Evolutionary conservation across 495 filamentous ascomycete genomes (phyloP), one percentile per base, ranked within the genome.

Genomic region (Aspergillus baeticus): DNA sequence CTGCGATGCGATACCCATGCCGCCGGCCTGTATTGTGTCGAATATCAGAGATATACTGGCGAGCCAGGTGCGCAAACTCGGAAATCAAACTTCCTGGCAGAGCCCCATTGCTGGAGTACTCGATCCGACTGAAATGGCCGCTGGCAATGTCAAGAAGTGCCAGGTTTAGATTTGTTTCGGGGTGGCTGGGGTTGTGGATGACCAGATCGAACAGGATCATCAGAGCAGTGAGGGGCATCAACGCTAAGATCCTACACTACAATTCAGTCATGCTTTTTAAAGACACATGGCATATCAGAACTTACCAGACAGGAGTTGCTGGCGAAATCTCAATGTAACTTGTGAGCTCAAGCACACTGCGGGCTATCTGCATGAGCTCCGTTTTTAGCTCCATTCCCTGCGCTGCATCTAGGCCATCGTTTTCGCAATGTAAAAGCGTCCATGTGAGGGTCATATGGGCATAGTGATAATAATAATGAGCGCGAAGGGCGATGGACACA

Each of bases 141-240:
- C 67, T 65, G 11, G 61, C 66, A 34, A 70, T 64, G 42, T 69
- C 69, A 0, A 74, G 60, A 18, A 74, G 59, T 21, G 65, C 65
- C 10, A 74, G 39, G 45, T 68, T 74, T 10, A 60, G 62, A 17
- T 37, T 59, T 0, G 69, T 69, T 36, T 70, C 67, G 23, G 58
- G 52, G 44, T 70, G 65, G 29, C 54, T 60, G 3, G 65, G 65
- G 45, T 73, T 70, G 43, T 71, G 65, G 22, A 74, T 61, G 2
- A 74, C 68, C 6, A 70, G 53, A 37, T 74, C 69, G 29, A 73
- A 73, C 14, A 73, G 56, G 34, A 74, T 66, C 38, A 72, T 69
- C 11, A 72, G 59, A 15, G 63, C 60, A 6, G 66, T 59, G 13
- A 72, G 54, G 13, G 69, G 69, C 2, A 70, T 63, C 2, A 63